phyloP scores from a whole-genome alignment of 2,329 filamentous ascomycete genomes.

The Colletotrichum shisoi region DNA sequence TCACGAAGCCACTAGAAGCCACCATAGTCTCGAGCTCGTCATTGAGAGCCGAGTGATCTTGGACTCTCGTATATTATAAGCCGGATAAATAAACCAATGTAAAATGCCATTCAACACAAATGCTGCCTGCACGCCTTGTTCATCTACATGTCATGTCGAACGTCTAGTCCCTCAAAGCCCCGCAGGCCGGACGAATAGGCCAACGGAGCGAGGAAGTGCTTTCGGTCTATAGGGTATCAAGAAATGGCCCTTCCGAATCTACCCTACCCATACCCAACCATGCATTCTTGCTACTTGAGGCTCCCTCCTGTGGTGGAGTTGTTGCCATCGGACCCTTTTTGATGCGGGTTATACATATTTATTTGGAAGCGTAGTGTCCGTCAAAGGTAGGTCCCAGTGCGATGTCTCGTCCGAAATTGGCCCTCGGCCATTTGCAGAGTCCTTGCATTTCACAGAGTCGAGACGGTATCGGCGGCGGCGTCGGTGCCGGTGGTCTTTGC shows the following conservation, averaged over 20 bases:
- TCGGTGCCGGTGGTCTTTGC: conserved; percentile 37
- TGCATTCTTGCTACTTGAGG: conserved; percentile 8
- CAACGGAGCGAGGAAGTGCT: conserved; percentile 15
- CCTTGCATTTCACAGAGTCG: conserved; percentile 16
- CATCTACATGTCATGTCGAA: conserved; percentile 35
- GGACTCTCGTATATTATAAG: background rate
- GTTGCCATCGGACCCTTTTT: conserved; percentile 6
- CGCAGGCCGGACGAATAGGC: background rate
- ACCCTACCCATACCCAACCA: conserved; percentile 31
- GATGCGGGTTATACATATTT: conserved; percentile 1
- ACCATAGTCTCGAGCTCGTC: background rate
- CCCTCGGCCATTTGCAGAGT: background rate
- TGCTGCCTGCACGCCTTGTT: conserved; percentile 25
- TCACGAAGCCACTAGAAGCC: background rate
- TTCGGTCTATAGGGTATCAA: conserved; percentile 40
- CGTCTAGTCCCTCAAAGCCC: conserved; percentile 24
- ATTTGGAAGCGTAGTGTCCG: conserved; percentile 6
- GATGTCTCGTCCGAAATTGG: background rate
- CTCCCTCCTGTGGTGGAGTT: background rate
- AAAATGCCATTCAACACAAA: conserved; percentile 8
- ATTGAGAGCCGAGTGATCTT: background rate
- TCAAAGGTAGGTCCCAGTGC: conserved; percentile 1
- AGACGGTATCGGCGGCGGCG: conserved; percentile 31
- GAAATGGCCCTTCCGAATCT: conserved; percentile 36
- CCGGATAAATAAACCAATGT: background rate